A percentile compares a stretch with the other conserved stretches of the same genome.
phyloP scores from a whole-genome alignment of 179 eudicot genomes.

The Silene coronaria region DNA sequence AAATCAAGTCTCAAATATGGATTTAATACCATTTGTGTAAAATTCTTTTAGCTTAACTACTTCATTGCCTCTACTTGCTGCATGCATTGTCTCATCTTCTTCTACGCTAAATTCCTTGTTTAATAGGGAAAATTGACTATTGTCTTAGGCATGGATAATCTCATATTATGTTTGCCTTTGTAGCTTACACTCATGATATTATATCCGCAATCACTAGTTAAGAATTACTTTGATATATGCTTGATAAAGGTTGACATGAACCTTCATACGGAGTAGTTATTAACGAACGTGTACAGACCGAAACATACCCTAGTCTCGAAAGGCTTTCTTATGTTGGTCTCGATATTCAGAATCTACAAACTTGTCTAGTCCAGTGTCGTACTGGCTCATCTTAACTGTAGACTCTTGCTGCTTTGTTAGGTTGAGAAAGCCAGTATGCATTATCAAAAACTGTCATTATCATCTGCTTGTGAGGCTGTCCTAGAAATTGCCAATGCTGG shows the following conservation, averaged over 20 bases:
- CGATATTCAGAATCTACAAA: not conserved
- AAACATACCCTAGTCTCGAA: not conserved
- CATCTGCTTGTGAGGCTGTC: constrained; percentile 93
- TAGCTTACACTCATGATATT: not conserved
- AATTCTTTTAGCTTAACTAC: not conserved
- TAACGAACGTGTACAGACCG: not conserved
- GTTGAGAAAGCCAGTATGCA: constrained; percentile 64
- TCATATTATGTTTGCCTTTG: not conserved
- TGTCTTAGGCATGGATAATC: not conserved
- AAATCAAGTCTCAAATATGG: not conserved
- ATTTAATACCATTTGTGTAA: not conserved
- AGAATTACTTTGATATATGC: not conserved
- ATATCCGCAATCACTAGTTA: not conserved
- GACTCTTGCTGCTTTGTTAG: constrained; percentile 31
- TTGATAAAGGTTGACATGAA: not conserved
- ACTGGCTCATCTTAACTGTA: not conserved
- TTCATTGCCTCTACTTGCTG: not conserved
- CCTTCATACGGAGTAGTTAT: not conserved
- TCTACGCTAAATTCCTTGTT: not conserved
- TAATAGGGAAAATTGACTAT: not conserved
- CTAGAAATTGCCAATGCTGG: constrained; percentile 94
- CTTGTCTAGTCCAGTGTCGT: not conserved
- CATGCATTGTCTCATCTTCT: not conserved
- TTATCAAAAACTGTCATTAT: constrained; percentile 62
- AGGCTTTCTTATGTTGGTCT: constrained; percentile 3